Conservation (phyloP, 768 basidiomycete genomes). For the Peribolospora kevripleyi region DNA sequence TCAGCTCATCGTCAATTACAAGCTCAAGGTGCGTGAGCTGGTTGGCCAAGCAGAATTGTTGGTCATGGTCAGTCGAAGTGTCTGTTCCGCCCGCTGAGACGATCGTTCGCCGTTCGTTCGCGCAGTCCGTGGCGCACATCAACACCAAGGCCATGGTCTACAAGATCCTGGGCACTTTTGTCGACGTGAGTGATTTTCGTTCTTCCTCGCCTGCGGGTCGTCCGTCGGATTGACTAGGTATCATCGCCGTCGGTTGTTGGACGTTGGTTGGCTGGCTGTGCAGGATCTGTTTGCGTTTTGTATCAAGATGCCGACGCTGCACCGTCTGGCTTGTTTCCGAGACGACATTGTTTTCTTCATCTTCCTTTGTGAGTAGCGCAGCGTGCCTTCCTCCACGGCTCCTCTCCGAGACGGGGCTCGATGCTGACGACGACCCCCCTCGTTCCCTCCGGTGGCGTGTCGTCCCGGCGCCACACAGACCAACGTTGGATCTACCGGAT, state of each 20-base stretch:
- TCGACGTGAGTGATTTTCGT: slow-evolving; percentile 3
- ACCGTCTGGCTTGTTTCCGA: slow-evolving; percentile 41
- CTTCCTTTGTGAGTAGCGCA: not conserved
- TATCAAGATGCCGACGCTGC: slow-evolving; percentile 89
- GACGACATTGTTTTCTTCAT: slow-evolving; percentile 22
- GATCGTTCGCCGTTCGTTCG: not conserved
- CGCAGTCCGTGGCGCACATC: slow-evolving; percentile 81
- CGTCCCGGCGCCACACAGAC: slow-evolving; percentile 77
- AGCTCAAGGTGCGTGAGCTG: slow-evolving; percentile 38
- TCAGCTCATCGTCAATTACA: slow-evolving; percentile 83
- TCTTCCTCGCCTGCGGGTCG: slow-evolving; percentile 4
- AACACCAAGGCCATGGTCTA: slow-evolving; percentile 97
- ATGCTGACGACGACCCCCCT: not conserved
- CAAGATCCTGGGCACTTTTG: slow-evolving; percentile 48
- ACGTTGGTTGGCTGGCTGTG: slow-evolving; percentile 4
- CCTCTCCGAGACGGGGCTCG: not conserved
- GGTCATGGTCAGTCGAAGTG: not conserved
- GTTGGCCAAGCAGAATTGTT: no score
- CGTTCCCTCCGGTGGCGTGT: slow-evolving; percentile 30
- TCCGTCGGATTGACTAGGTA: not conserved
- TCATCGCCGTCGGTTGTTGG: not conserved
- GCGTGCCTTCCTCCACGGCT: slow-evolving; percentile 5
- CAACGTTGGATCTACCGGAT: slow-evolving; percentile 94
- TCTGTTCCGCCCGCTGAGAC: not conserved
- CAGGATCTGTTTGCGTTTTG: slow-evolving; percentile 36